Percentiles rank a stretch among this genome's conserved stretches.
These are phyloP conservation scores for Zizania latifolia DNA, from an alignment of 176 grass and related monocot genomes.

Conservation along the genomic window DNA sequence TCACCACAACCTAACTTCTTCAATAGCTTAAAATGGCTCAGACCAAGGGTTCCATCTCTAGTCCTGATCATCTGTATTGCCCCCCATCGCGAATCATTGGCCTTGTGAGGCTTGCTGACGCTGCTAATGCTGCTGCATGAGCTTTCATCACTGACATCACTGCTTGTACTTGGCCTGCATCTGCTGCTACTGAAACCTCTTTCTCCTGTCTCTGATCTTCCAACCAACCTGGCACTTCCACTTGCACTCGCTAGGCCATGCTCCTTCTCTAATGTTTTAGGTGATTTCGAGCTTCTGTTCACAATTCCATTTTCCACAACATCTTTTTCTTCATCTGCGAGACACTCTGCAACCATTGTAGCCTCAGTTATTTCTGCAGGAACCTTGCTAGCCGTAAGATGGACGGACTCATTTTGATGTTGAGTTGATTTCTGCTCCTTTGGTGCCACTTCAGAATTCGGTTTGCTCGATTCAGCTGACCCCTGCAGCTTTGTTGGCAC, in stretches of 20 bases:
- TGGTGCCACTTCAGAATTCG: not conserved
- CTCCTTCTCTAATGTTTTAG: constrained; percentile 23
- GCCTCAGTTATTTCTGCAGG: not conserved
- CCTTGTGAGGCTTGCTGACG: constrained; percentile 68
- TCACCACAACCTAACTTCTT: constrained; percentile 76
- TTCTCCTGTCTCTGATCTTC: constrained; percentile 38
- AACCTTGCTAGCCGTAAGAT: not conserved
- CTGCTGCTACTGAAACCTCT: constrained; percentile 45
- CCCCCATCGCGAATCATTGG: constrained; percentile 73
- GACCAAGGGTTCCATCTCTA: constrained; percentile 50
- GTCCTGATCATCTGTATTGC: constrained; percentile 52
- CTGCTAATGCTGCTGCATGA: constrained; percentile 64
- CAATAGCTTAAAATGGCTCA: constrained; percentile 71
- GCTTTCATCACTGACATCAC: constrained; percentile 71
- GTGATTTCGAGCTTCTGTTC: constrained; percentile 22
- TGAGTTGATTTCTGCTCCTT: constrained; percentile 28
- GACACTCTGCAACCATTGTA: not conserved
- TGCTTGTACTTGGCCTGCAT: constrained; percentile 54
- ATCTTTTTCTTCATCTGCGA: constrained; percentile 40
- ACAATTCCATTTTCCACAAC: not conserved
- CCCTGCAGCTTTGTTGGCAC: constrained; percentile 12
- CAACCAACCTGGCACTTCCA: constrained; percentile 32
- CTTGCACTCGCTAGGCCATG: constrained; percentile 26
- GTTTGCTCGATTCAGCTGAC: constrained; percentile 21
- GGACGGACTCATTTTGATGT: not conserved